Base-by-base conservation (phyloP, 345 rosid species). In the Trapa bicornis region DNA sequence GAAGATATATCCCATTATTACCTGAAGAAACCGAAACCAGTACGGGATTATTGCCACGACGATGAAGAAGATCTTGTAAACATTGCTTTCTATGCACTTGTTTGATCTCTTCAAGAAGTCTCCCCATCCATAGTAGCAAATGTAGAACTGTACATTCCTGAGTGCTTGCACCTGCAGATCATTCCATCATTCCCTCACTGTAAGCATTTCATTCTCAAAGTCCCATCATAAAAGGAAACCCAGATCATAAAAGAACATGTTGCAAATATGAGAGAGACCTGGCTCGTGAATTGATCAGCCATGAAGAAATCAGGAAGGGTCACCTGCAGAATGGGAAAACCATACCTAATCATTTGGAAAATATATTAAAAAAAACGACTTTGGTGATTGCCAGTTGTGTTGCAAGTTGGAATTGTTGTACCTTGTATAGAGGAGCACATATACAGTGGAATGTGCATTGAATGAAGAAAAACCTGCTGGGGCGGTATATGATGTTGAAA, bases 261-360 rank as follows among this genome's bases (percentile, higher is more conserved):
- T 54, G 60, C 60, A n/a, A 54, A 22, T 22, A 29, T 16, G 35
- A 6, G 60, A 54, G 32, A 3, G 33, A 87, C 96, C 86, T 90
- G 97, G 80, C 87, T 85, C 7, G 97, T 91, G 29, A 91, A 73
- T 43, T 91, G 97, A 77, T 91, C 93, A n/a, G 87, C 93, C 65
- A 91, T 77, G 82, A 91, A 87, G 80, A 88, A 91, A 74, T 91
- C 97, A 33, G 89, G 86, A 32, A 91, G 84, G n/a, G 80, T 80
- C 72, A 91, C 88, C 97, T 91, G 65, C 67, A 39, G 16, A 67
- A 6, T 16, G 47, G 36, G 6, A 22, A 8, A 47, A 65, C 6
- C 9, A 6, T 22, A 22, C 13, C 8, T 37, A 3, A 37, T 63
- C 3, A 10, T 63, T 37, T 16, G 38, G 66, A 63, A 10, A 41